Base-by-base conservation (phyloP, 805 yeast species). In the Ogataea glucozyma region DNA sequence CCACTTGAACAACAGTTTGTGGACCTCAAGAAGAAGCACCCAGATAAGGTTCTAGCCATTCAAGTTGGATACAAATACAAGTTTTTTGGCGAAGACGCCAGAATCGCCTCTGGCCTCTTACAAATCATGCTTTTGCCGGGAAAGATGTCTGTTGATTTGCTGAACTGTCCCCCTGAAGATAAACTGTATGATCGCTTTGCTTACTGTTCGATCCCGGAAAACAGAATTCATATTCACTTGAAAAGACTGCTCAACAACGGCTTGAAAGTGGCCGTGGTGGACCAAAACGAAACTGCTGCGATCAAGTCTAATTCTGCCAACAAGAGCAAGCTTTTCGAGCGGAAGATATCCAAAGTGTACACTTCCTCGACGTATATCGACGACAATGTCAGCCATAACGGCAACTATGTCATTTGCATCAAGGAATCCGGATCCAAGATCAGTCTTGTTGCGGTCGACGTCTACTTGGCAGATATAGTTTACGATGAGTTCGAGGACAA, bases 61-160 rank as follows among this genome's bases (percentile, higher is more conserved):
- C 93, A 93, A 60, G 95, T 87, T 3, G 99, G 99, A 0, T 93
- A 91, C 66, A 89, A 88, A 62, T 93, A 81, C 66, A 87, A 86
- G 56, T 82, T 90, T 47, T 88, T 79, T 60, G 96, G 95, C 0
- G 74, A 81, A 41, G 97, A 91, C 64, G 97, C 98, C 0, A 72
- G 70, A 11, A 66, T 68, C 4, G 96, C 83, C 0, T 74, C 95
- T 10, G 66, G 72, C 36, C 72, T 83, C 10, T 62, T 89, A 24
- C 81, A 84, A 46, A 84, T 87, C 31, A 81, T 81, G 79, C 69
- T 84, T 17, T 71, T 87, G 0, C 85, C 85, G 0, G 96, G 96
- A 0, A 79, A 81, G 58, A 53, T 76, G 24, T 66, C 76, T 3
- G 52, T 81, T 4, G 77, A 81, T 29, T 73, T 71, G 11, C 70